phyloP scores from a whole-genome alignment of 2,329 filamentous ascomycete genomes.

The Pestalotiopsis sp. region DNA sequence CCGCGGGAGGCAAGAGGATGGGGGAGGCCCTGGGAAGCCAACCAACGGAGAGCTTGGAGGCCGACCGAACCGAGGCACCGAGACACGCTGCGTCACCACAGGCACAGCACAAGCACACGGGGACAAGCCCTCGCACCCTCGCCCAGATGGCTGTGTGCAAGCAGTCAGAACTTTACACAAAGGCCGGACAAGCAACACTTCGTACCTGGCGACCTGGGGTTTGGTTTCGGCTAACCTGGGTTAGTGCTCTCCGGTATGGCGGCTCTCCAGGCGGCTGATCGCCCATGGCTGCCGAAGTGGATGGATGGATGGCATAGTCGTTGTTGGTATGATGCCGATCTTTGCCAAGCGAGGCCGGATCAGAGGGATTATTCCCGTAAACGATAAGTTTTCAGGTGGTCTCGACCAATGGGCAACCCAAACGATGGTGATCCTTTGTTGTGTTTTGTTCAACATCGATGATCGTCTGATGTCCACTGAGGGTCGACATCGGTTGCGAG shows the following conservation, averaged over 20 bases:
- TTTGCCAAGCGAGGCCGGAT: background rate
- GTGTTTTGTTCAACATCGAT: background rate
- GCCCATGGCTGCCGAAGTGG: background rate
- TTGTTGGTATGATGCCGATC: background rate
- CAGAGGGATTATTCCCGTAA: background rate
- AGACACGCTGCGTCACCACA: slow-evolving; percentile 5
- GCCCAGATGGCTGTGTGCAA: background rate
- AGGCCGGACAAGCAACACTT: background rate
- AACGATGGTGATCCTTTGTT: background rate
- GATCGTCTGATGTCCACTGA: background rate
- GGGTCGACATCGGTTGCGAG: background rate
- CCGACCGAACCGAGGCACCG: background rate
- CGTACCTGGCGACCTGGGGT: background rate
- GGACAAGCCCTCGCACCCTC: background rate
- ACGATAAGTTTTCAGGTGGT: background rate
- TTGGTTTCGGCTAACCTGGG: background rate
- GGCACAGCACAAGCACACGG: background rate
- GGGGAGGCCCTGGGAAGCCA: background rate
- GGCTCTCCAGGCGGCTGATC: slow-evolving; percentile 2
- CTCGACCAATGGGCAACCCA: background rate
- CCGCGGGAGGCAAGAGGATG: background rate
- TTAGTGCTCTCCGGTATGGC: background rate
- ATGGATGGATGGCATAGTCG: background rate
- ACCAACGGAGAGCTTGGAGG: background rate
- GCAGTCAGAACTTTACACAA: background rate